Percentiles rank a stretch among this genome's conserved stretches.
phyloP scores from a whole-genome alignment of 345 rosid species.

The Eucalyptus paniculata region DNA sequence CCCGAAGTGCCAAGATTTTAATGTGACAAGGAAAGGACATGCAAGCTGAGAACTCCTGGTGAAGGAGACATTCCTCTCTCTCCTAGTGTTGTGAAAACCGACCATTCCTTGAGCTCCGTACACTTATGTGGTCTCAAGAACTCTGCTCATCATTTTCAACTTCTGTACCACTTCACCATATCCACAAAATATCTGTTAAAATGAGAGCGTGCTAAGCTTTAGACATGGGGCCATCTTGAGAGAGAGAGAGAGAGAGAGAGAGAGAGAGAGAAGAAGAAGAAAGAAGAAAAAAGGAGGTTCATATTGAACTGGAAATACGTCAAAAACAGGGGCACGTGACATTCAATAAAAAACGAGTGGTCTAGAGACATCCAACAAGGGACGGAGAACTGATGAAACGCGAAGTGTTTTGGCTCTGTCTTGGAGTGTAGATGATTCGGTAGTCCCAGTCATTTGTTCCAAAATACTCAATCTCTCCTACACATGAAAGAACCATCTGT shows the following conservation, averaged over 20 bases:
- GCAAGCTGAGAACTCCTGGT: background rate
- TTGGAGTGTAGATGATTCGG: background rate
- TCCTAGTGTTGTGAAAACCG: background rate
- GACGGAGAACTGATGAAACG: background rate
- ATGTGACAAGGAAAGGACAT: background rate
- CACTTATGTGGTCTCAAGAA: constrained; percentile 1
- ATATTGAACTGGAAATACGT: background rate
- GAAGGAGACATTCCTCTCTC: background rate
- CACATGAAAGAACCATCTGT: background rate
- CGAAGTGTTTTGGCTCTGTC: background rate
- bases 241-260: too few species aligned
- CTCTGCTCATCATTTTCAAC: background rate
- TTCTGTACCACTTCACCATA: background rate
- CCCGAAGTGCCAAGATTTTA: background rate
- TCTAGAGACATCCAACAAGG: background rate
- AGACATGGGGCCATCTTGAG: background rate
- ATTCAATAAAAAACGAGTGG: background rate
- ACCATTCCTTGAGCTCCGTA: background rate
- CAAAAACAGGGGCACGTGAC: background rate
- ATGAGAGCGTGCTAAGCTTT: background rate
- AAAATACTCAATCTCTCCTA: background rate
- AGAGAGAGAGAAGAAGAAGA: background rate
- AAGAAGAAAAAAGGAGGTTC: background rate
- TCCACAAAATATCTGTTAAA: background rate
- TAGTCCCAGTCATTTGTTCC: background rate